phyloP scores from a whole-genome alignment of 192 early-diverging fungal species.

The Radiomyces spectabilis region DNA sequence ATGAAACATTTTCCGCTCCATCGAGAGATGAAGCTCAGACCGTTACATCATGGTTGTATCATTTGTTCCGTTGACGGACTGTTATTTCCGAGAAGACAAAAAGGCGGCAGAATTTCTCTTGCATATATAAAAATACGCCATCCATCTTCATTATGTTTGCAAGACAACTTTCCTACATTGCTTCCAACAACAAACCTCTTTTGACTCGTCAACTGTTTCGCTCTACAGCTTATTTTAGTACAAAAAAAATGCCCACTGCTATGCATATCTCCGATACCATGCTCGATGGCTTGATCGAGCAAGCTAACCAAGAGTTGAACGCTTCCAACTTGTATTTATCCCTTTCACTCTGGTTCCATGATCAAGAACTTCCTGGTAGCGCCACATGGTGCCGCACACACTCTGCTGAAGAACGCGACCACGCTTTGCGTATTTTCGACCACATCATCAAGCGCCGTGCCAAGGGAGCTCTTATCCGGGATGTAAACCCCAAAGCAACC shows the following conservation, averaged over 20 bases:
- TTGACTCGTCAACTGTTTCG: too few relatives aligned
- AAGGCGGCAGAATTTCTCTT: too few relatives aligned
- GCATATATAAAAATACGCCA: too few relatives aligned
- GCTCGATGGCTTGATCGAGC: slow-evolving; percentile 11
- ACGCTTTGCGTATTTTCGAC: slow-evolving; percentile 34
- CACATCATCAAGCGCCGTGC: slow-evolving; percentile 33
- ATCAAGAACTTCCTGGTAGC: slow-evolving; percentile 31
- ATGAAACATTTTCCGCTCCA: too few relatives aligned
- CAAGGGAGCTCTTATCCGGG: slow-evolving; percentile 25
- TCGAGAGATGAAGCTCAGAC: too few relatives aligned
- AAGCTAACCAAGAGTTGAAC: slow-evolving; percentile 29
- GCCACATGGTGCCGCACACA: slow-evolving; percentile 32
- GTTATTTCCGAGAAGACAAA: too few relatives aligned
- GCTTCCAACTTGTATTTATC: slow-evolving; percentile 26
- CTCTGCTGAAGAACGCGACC: slow-evolving; percentile 29
- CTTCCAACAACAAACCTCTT: too few relatives aligned
- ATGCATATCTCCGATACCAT: slow-evolving; percentile 17
- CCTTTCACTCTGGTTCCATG: slow-evolving; percentile 33
- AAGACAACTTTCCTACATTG: too few relatives aligned
- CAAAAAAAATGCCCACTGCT: slow-evolving; percentile 11
- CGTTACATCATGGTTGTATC: too few relatives aligned
- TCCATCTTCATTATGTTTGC: too few relatives aligned
- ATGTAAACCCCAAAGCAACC: background rate
- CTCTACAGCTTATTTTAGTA: too few relatives aligned
- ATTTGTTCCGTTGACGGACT: too few relatives aligned